phyloP scores from a whole-genome alignment of 345 rosid genomes.

The Citrus maxima region DNA sequence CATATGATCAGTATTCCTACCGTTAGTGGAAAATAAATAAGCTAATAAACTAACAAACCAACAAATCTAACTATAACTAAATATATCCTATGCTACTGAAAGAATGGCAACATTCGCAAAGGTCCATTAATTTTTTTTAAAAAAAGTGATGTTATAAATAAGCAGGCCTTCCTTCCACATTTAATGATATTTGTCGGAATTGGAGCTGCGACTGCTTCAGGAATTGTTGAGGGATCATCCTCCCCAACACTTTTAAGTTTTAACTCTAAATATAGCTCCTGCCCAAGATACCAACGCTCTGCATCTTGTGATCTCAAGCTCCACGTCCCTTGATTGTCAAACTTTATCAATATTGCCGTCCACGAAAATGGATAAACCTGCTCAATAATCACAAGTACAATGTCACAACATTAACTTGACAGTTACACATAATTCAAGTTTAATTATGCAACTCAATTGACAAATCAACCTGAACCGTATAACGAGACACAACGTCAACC shows the following conservation, averaged over 20 bases:
- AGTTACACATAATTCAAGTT: background rate
- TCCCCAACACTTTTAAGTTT: conserved; percentile 14
- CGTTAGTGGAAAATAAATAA: background rate
- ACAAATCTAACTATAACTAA: background rate
- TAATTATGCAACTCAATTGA: background rate
- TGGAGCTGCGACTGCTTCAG: conserved; percentile 22
- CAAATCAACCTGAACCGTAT: conserved; percentile 32
- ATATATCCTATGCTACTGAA: background rate
- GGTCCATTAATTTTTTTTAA: too few species aligned
- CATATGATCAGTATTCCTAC: background rate
- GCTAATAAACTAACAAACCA: background rate
- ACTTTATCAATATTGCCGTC: conserved; percentile 40
- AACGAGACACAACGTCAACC: conserved; percentile 33
- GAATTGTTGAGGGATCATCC: conserved; percentile 17
- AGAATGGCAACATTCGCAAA: background rate
- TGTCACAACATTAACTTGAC: background rate
- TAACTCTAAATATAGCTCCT: conserved; percentile 40
- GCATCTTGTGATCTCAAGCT: conserved; percentile 43
- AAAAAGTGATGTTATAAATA: background rate
- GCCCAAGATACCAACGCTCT: conserved; percentile 40
- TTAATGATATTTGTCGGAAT: conserved; percentile 26
- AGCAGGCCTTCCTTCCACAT: conserved; percentile 19
- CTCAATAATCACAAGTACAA: conserved; percentile 5
- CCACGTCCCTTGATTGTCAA: conserved; percentile 53
- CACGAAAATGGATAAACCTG: conserved; percentile 47